Conservation (phyloP, 345 rosid genomes). For the Nasturtium officinale region DNA sequence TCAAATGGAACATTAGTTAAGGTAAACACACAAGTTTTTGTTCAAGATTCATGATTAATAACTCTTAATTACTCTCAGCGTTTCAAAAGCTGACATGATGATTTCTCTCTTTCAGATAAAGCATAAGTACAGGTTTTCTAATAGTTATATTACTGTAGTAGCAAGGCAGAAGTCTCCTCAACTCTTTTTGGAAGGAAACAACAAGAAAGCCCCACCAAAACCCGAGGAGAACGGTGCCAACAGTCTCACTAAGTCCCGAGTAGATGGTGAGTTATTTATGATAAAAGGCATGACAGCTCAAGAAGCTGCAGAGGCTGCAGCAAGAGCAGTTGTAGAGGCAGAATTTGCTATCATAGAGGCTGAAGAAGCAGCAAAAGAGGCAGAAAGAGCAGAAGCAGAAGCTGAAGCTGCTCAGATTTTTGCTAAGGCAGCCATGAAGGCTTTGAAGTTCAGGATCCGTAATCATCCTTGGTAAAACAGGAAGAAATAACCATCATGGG, state of each 20-base stretch:
- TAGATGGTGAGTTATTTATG: slow-evolving; percentile 59
- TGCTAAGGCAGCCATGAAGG: slow-evolving; percentile 80
- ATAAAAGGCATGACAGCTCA: slow-evolving; percentile 80
- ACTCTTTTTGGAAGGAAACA: slow-evolving; percentile 57
- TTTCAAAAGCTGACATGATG: slow-evolving; percentile 21
- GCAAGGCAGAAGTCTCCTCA: slow-evolving; percentile 52
- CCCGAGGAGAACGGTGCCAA: slow-evolving; percentile 51
- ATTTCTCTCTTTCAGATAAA: slow-evolving; percentile 58
- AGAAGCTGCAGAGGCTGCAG: slow-evolving; percentile 95
- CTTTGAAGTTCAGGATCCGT: slow-evolving; percentile 56
- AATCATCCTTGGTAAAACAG: slow-evolving; percentile 50
- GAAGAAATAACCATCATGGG: background rate
- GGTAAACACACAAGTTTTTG: slow-evolving; percentile 48
- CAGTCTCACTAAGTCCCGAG: slow-evolving; percentile 56
- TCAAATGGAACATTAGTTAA: slow-evolving; percentile 80
- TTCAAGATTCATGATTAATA: background rate
- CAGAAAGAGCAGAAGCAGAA: slow-evolving; percentile 93
- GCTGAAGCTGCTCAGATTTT: slow-evolving; percentile 92
- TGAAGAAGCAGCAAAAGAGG: slow-evolving; percentile 93
- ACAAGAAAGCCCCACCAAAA: slow-evolving; percentile 51
- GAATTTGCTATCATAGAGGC: slow-evolving; percentile 94
- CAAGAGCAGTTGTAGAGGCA: slow-evolving; percentile 93
- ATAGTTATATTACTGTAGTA: slow-evolving; percentile 49
- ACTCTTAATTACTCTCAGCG: background rate
- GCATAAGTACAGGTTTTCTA: slow-evolving; percentile 70